Evolutionary conservation across 2,329 filamentous ascomycete genomes (phyloP).

Genomic region (Cladophialophora psammophila): DNA sequence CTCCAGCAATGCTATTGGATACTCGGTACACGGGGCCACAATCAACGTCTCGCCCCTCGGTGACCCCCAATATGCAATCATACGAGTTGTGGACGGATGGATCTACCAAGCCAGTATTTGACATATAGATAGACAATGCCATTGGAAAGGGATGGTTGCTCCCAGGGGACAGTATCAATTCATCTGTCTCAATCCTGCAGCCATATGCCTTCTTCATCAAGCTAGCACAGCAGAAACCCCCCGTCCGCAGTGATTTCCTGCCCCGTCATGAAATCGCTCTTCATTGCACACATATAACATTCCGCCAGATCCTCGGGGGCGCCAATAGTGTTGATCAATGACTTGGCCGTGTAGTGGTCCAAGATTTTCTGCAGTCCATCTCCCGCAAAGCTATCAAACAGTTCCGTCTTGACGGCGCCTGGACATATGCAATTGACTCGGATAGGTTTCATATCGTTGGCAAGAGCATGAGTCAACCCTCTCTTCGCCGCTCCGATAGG

Average conservation of each 20-base stretch:
- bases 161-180: neutral
- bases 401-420: constrained; percentile 52
- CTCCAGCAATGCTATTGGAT: neutral
- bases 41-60: neutral
- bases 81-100: neutral
- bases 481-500: constrained; percentile 42
- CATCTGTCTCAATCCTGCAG: neutral
- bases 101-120: neutral
- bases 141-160: neutral
- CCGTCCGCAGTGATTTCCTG: constrained; percentile 47
- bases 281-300: constrained; percentile 55
- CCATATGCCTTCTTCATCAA: neutral
- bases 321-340: constrained; percentile 43
- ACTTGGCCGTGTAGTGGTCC: constrained; percentile 46
- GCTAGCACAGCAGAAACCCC: constrained; percentile 44
- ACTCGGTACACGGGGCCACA: neutral
- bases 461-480: constrained; percentile 48
- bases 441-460: constrained; percentile 53
- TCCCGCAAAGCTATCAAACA: constrained; percentile 44
- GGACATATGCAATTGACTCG: constrained; percentile 53
- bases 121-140: neutral
- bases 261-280: constrained; percentile 52
- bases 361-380: constrained; percentile 41
- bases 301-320: constrained; percentile 51
- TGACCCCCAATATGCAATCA: neutral